These are phyloP conservation scores for Monilinia fructigena DNA, from an alignment of 2,329 filamentous ascomycete genomes.

Conservation along the genomic window DNA sequence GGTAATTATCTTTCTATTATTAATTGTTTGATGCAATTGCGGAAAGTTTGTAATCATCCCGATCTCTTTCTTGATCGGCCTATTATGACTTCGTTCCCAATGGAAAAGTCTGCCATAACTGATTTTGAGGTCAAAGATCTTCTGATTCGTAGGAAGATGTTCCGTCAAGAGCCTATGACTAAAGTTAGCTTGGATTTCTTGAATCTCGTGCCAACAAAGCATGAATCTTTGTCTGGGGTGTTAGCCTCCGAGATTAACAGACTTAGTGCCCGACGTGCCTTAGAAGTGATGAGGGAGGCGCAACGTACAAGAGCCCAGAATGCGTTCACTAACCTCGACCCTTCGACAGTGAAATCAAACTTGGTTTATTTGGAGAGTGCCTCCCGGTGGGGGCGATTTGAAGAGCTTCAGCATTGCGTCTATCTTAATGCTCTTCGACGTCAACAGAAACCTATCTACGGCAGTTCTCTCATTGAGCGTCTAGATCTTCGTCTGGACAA, in stretches of 20 bases:
- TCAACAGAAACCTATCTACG: conserved; percentile 78
- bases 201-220: conserved; percentile 71
- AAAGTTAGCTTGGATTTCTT: conserved; percentile 72
- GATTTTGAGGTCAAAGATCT: conserved; percentile 73
- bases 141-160: conserved; percentile 63
- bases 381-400: conserved; percentile 66
- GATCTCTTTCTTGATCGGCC: conserved; percentile 94
- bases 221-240: conserved; percentile 62
- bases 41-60: conserved; percentile 97
- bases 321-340: conserved; percentile 56
- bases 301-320: conserved; percentile 63
- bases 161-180: conserved; percentile 61
- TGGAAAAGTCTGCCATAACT: conserved; percentile 73
- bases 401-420: conserved; percentile 76
- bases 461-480: conserved; percentile 72
- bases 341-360: conserved; percentile 66
- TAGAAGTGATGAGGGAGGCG: conserved; percentile 69
- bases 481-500: conserved; percentile 63
- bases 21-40: conserved; percentile 94
- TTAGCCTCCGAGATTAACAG: conserved; percentile 58
- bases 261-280: conserved; percentile 66
- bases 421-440: conserved; percentile 80
- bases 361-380: conserved; percentile 71
- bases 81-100: conserved; percentile 95
- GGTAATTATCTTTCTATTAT: conserved; percentile 98